Evolutionary conservation across 371 early-diverging fungal genomes (phyloP), one percentile per base, ranked within the genome.

Genomic region (Dinochytrium kinnereticum): DNA sequence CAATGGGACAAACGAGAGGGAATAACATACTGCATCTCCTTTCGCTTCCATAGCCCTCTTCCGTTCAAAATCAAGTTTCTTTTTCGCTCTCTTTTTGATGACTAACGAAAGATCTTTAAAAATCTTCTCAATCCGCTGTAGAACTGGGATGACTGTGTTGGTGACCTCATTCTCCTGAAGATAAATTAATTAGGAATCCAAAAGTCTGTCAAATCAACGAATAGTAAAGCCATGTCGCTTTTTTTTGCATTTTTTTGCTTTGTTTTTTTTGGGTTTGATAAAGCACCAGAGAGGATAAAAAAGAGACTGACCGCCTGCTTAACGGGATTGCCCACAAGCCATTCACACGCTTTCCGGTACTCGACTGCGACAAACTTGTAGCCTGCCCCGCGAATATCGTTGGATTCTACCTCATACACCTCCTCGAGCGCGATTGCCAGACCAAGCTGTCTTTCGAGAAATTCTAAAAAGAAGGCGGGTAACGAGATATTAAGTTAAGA

Each of bases 21-120:
- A n/a, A n/a, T n/a, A n/a, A n/a, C 64, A 1, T 24, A 79, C 69
- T 57, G 59, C 31, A 40, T 80, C 76, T 2, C 79, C 75, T 51
- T 82, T 80, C 69, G 85, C 84, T 33, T 83, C 77, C 44, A 91
- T 89, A 0, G 90, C 91, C 69, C 85, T 88, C 15, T 81, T 85
- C 17, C 91, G 86, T 70, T 93, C 92, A 76, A 90, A 91, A 76
- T 94, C 95, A 38, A 94, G 77, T 57, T 89, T 75, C 69, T 94
- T 94, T 69, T 88, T 82, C 2, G 90, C 89, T 5, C 95, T 82
- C 72, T 94, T 94, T 73, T 87, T 87, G 79, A 93, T 92, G 21
- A 94, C 88, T 61, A 90, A 86, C 19, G 81, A 74, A 19, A 93
- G 93, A 28, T 89, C 91, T 53, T 89, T 85, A 79, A 91, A 93